These are phyloP conservation scores for Helianthus tuberosus DNA, from an alignment of 129 eudicot genomes.

Conservation along the genomic window DNA sequence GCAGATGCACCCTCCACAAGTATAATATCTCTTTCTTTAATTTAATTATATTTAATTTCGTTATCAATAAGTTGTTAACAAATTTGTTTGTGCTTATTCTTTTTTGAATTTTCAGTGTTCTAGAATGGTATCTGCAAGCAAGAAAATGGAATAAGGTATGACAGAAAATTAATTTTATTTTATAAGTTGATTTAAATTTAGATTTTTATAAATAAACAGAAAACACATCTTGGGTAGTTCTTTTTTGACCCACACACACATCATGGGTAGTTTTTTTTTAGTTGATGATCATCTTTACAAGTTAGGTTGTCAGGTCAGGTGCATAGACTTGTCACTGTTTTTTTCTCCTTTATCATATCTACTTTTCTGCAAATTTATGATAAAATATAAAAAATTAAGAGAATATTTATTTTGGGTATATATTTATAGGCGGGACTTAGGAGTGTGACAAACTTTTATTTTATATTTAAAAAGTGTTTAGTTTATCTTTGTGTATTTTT, in stretches of 20 bases:
- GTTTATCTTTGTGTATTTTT: too few relatives aligned
- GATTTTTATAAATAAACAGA: background rate
- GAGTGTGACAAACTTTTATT: background rate
- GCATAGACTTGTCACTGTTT: slow-evolving; percentile 39
- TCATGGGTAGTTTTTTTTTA: slow-evolving; percentile 30
- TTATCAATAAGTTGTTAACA: background rate
- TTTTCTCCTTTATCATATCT: background rate
- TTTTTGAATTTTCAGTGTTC: slow-evolving; percentile 60
- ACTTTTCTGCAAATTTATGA: background rate
- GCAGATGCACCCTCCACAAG: slow-evolving; percentile 88
- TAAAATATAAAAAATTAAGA: background rate
- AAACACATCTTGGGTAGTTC: slow-evolving; percentile 30
- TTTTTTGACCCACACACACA: background rate
- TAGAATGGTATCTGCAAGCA: slow-evolving; percentile 92
- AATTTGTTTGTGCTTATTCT: background rate
- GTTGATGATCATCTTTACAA: too few relatives aligned
- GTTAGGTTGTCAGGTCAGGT: slow-evolving; percentile 36
- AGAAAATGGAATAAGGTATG: slow-evolving; percentile 95
- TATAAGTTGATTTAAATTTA: background rate
- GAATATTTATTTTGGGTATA: background rate
- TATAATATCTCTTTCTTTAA: slow-evolving; percentile 16
- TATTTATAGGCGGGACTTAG: background rate
- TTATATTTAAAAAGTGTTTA: too few relatives aligned
- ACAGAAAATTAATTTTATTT: background rate
- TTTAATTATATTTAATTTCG: background rate